Evolutionary conservation across 2,329 filamentous ascomycete species (phyloP), one percentile per base, ranked within the genome.

Genomic region (Phialemonium atrogriseum): DNA sequence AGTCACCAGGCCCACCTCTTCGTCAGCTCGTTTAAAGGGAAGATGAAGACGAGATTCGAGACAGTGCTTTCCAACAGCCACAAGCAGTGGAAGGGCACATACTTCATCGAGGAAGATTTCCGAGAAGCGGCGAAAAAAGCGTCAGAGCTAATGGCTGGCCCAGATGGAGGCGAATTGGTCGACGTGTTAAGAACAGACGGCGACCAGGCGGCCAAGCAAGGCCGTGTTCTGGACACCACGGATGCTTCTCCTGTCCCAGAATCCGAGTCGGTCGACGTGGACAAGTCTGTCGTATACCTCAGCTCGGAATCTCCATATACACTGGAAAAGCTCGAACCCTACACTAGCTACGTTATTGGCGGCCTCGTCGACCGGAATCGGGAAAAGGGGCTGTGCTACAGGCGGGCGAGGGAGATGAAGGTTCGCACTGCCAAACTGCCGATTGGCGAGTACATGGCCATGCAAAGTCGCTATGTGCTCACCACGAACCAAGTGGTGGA

Each of bases 401-500:
- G 80, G 46, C 71, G 82, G 11, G 91, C 91, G 0, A 66, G 73
- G 32, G 75, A 80, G 33, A 70, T 70, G 39, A 84, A 84, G 1
- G 76, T 98, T 46, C 80, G 81, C 41, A 96, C 91, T 0, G 91
- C 89, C 2, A 88, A 86, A 52, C 58, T 98, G 34, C 91, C 91
- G 0, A 96, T 98, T 47, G 86, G 87, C n/a, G 80, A 96, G 40
- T 96, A 85, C 55, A 80, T 98, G 67, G 73, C 86, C 41, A 93
- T 98, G 84, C 73, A 80, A 34, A 88, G 82, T 46, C 76, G 91
- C 19, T 77, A 81, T 46, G 84, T 98, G 5, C 63, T 98, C 35
- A 80, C 89, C 4, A 95, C 89, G 7, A 98, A 96, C 51, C 91
- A 98, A 50, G 91, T 98, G 2, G 75, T 91, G 27, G 89, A 96